Base-by-base conservation (phyloP, 352 stramenopile species). In the Phytopythium sindhum region DNA sequence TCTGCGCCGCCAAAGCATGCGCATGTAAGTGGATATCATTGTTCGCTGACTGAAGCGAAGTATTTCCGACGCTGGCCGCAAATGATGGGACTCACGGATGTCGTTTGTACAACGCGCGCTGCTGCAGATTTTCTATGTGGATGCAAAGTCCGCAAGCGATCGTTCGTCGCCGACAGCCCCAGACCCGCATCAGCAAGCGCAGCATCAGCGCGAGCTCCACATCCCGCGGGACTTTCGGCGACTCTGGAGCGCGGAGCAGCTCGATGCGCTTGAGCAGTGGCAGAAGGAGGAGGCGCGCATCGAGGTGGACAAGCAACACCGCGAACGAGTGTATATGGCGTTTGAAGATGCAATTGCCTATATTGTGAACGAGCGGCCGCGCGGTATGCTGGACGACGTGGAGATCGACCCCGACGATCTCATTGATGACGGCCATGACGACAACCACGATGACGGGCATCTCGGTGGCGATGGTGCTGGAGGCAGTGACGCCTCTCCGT, bases 291-390 rank as follows among this genome's bases (percentile, higher is more conserved):
- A 93, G 67, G 65, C 68, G 2, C 73, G 86, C 0, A 82, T 93
- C 12, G 58, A 80, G 21, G 45, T 58, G 1, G 80, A 91, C 28
- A 67, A 73, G 28, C 75, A 92, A 50, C 54, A 75, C 4, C 72
- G 71, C 21, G 81, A 92, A 48, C 64, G 73, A 0, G 68, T 81
- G 21, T 78, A 78, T 48, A 89, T 95, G 80, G 80, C 58, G 6
- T 93, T 90, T 57, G 86, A 93, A 61, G 83, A 93, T 48, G 75
- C 76, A 6, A 89, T 86, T 29, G 81, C 78, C 19, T 86, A 88
- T 52, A 82, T 91, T 41, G 73, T 93, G 26, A 90, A 91, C 47
- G 84, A 88, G 11, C 82, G 81, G 4, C 74, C 82, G 42, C 72
- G 80, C 11, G 70, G 72, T 41, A 63, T 77, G 24, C 45, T 83